Evolutionary conservation across 2,329 filamentous ascomycete species (phyloP).

Genomic region (Fusarium temperatum): DNA sequence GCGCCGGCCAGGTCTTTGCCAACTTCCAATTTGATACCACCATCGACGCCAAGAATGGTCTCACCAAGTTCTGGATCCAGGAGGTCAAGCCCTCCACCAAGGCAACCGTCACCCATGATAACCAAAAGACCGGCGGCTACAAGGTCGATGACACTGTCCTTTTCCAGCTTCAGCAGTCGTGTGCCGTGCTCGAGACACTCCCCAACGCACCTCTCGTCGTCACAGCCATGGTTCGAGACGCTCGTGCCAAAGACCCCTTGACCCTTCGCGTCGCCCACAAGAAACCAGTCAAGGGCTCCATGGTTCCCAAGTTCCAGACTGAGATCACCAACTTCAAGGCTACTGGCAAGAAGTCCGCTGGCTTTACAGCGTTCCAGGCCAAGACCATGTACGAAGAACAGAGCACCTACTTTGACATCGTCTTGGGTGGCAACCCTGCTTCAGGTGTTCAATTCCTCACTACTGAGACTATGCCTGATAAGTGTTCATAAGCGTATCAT

Average conservation of each 20-base stretch:
- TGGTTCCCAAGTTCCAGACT: background rate
- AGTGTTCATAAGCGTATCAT: background rate
- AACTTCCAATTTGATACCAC: constrained; percentile 45
- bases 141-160: constrained; percentile 42
- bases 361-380: constrained; percentile 12
- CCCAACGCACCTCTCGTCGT: background rate
- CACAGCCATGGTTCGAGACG: constrained; percentile 10
- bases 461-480: background rate
- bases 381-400: background rate
- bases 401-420: background rate
- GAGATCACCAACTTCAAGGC: constrained; percentile 13
- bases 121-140: constrained; percentile 38
- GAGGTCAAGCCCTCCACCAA: constrained; percentile 36
- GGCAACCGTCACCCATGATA: constrained; percentile 38
- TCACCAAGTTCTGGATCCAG: constrained; percentile 46
- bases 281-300: background rate
- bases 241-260: constrained; percentile 4
- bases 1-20: constrained; percentile 41
- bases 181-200: constrained; percentile 4
- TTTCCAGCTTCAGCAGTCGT: constrained; percentile 42
- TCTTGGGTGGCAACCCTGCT: background rate
- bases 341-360: constrained; percentile 21
- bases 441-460: background rate
- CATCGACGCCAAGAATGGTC: constrained; percentile 37
- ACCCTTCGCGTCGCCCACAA: background rate